phyloP scores from a whole-genome alignment of 1,284 basidiomycete genomes.

The Ceratobasidium sp. region DNA sequence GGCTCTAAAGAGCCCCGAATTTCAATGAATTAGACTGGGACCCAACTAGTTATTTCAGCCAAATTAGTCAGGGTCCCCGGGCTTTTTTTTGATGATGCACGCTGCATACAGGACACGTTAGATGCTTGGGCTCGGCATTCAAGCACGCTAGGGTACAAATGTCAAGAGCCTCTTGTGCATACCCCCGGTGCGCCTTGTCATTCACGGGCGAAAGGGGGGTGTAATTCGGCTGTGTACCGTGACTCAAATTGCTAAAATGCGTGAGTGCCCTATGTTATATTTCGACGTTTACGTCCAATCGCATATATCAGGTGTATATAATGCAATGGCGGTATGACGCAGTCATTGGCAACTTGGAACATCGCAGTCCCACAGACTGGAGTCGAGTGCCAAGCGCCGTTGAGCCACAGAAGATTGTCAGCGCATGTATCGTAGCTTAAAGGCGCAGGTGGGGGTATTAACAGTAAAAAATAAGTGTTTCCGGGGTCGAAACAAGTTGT shows the following conservation, averaged over 20 bases:
- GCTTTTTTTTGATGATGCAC: neutral
- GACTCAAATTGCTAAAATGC: neutral
- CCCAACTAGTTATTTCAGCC: too few species aligned
- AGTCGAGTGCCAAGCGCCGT: too few species aligned
- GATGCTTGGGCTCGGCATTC: neutral
- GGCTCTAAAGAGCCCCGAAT: too few species aligned
- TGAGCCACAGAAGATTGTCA: too few species aligned
- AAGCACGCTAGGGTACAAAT: neutral
- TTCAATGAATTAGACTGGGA: too few species aligned
- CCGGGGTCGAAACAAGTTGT: too few species aligned
- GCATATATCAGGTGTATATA: too few species aligned
- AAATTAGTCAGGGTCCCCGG: neutral
- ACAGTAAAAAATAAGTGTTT: too few species aligned
- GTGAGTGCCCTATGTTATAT: neutral
- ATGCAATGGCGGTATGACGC: neutral
- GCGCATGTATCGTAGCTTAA: too few species aligned
- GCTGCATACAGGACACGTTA: neutral
- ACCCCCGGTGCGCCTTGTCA: neutral
- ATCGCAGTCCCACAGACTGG: neutral
- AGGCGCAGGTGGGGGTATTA: too few species aligned
- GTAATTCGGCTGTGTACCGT: neutral
- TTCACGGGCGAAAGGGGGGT: neutral
- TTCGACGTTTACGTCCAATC: too few species aligned
- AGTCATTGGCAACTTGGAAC: conserved; percentile 1
- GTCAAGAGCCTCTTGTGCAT: neutral